A percentile compares a stretch with the other conserved stretches of the same genome.
Evolutionary conservation across 2,329 filamentous ascomycete species (phyloP).

Genomic region (Aspergillus sp.): DNA sequence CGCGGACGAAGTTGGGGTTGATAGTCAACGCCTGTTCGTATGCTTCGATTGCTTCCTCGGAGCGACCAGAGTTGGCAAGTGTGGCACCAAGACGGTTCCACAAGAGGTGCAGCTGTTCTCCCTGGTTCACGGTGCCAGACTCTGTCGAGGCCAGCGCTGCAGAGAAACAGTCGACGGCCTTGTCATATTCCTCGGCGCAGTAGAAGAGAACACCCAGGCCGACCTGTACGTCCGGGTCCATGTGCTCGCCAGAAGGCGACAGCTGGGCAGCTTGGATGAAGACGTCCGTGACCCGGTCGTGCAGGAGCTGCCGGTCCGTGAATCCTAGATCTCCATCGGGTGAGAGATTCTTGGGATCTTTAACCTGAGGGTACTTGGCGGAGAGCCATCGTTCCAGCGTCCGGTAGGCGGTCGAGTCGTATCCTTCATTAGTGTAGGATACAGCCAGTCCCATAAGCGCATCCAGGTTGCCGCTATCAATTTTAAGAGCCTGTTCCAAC

Average conservation of each 20-base stretch:
- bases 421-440: constrained; percentile 97
- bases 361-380: constrained; percentile 82
- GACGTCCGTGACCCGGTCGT: constrained; percentile 79
- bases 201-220: constrained; percentile 96
- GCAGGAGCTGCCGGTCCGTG: constrained; percentile 81
- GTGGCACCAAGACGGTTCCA: constrained; percentile 97
- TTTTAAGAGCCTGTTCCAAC: constrained; percentile 78
- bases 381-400: constrained; percentile 95
- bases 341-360: constrained; percentile 63
- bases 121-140: constrained; percentile 72
- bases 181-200: constrained; percentile 94
- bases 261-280: constrained; percentile 91
- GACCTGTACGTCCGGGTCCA: constrained; percentile 98
- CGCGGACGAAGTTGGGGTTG: constrained; percentile 92
- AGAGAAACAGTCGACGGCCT: constrained; percentile 96
- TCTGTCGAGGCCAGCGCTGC: constrained; percentile 81
- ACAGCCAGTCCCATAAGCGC: constrained; percentile 93
- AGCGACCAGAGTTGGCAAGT: constrained; percentile 85
- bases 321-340: constrained; percentile 80
- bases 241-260: constrained; percentile 82
- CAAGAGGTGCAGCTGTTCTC: constrained; percentile 80
- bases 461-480: constrained; percentile 77
- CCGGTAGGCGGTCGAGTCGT: constrained; percentile 92
- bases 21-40: constrained; percentile 88
- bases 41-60: constrained; percentile 91